phyloP scores from a whole-genome alignment of 2,329 filamentous ascomycete species.

The Fusarium algeriense region DNA sequence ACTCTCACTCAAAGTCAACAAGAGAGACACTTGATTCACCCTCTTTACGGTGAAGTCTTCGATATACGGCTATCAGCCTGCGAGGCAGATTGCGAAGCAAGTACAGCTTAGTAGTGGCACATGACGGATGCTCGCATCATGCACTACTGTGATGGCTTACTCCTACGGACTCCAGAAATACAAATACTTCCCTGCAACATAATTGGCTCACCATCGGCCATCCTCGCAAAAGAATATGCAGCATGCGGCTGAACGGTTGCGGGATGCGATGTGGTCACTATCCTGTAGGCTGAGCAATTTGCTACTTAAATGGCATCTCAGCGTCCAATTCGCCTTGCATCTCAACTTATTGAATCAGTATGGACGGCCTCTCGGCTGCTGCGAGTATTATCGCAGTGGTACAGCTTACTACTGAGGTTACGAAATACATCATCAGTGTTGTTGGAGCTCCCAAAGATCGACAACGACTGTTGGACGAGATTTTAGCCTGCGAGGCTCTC shows the following conservation, averaged over 20 bases:
- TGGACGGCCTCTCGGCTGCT: slow-evolving; percentile 9
- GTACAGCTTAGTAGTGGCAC: neutral
- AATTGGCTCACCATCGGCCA: neutral
- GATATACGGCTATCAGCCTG: neutral
- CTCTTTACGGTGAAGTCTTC: neutral
- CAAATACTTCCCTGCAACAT: neutral
- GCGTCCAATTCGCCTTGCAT: neutral
- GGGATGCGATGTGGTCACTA: neutral
- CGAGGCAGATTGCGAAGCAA: neutral
- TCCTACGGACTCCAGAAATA: neutral
- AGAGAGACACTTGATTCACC: neutral
- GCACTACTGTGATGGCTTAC: neutral
- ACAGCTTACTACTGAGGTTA: slow-evolving; percentile 32
- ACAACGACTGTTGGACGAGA: slow-evolving; percentile 31
- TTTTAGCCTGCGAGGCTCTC: slow-evolving; percentile 31
- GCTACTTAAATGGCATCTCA: neutral
- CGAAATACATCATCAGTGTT: slow-evolving; percentile 29
- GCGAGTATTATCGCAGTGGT: slow-evolving; percentile 43
- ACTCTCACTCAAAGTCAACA: neutral
- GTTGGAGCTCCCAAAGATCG: slow-evolving; percentile 30
- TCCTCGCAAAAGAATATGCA: neutral
- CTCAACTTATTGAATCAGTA: neutral
- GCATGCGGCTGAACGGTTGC: neutral
- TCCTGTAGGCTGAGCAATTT: neutral
- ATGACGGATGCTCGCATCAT: neutral